Base-by-base conservation (phyloP, 495 filamentous ascomycete species). In the Pseudevernia furfuracea region DNA sequence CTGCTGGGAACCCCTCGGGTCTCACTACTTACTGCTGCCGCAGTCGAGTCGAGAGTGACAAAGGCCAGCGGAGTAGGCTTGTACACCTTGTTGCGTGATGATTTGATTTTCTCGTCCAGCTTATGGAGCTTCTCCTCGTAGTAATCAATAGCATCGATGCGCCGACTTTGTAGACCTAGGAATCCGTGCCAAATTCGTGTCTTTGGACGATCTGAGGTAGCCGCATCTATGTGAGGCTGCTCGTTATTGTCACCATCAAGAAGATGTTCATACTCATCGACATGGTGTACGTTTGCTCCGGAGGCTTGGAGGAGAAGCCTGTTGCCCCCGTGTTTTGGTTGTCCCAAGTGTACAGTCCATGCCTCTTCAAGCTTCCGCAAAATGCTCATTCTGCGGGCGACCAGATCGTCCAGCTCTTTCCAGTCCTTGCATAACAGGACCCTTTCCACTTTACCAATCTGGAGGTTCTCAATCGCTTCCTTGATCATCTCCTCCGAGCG, bases 11-110 rank as follows among this genome's bases (percentile, higher is more conserved):
- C 14, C 9, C 3, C 44, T 58, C 23, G 14, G 15, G 5, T 17
- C 17, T 32, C 39, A n/a, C 36, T 37, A 69, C 72, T 73, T 71
- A 74, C 72, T 63, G 82, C 85, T 30, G 92, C 85, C n/a, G 91
- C 88, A 65, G 93, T 91, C 23, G 91, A 96, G 74, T 96, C 87
- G 89, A 99, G 92, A 1, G 95, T 97, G 39, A 99, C 91, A 73
- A 97, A 97, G 10, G 95, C 95, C 41, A 95, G 78, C 49, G 92
- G 85, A 0, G 85, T 91, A 3, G 95, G 81, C 12, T 80, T 76
- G 71, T 89, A 97, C 21, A 88, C 85, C 72, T 92, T 92, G 68
- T 83, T 82, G 34, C 95, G 83, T 0, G 88, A 85, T 21, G 67
- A 73, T 28, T 73, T 72, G 49, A 99, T 92, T 69, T 87, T 79